phyloP scores from a whole-genome alignment of 257 asterid species.

The Rhazya stricta region DNA sequence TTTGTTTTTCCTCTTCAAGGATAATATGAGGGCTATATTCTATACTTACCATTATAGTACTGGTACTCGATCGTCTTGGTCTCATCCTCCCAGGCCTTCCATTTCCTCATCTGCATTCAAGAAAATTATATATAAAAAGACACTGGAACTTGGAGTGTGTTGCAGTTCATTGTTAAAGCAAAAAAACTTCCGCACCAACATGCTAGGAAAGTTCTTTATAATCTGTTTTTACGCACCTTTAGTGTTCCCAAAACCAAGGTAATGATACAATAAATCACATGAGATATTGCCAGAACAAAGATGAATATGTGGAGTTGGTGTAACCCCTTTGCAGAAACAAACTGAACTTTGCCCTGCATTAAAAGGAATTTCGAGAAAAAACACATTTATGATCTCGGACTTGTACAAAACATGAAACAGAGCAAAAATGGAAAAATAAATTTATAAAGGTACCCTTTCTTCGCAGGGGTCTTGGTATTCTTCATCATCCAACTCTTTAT shows the following conservation, averaged over 20 bases:
- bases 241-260: conserved; percentile 69
- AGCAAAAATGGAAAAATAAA: neutral
- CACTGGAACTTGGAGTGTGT: neutral
- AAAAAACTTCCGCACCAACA: too few species aligned
- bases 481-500: conserved; percentile 21
- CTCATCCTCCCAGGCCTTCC: conserved; percentile 85
- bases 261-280: conserved; percentile 58
- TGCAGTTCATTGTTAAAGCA: too few species aligned
- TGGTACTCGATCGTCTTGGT: conserved; percentile 68
- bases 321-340: conserved; percentile 64
- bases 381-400: neutral
- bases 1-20: neutral
- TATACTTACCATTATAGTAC: conserved; percentile 54
- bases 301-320: conserved; percentile 80
- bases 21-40: neutral
- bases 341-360: conserved; percentile 59
- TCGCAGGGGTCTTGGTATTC: neutral
- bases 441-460: neutral
- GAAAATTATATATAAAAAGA: neutral
- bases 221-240: conserved; percentile 38
- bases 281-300: conserved; percentile 71
- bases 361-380: neutral
- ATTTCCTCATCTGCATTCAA: conserved; percentile 55
- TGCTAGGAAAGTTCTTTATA: too few species aligned
- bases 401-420: neutral